phyloP scores from a whole-genome alignment of 2,329 filamentous ascomycete genomes.

The Cordyceps cateniannulata region DNA sequence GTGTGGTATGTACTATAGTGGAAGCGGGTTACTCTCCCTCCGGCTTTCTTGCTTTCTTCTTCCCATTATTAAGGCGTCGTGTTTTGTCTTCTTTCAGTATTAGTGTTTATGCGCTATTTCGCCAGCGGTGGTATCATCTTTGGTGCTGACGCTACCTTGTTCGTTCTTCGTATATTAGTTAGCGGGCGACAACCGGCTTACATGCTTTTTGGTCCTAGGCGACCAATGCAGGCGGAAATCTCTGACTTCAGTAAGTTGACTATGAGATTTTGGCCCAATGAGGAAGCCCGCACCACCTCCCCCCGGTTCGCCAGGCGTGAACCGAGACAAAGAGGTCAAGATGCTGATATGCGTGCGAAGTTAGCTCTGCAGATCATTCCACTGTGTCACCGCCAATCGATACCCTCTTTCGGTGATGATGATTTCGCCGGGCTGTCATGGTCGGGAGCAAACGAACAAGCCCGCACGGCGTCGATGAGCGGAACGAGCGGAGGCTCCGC shows the following conservation, averaged over 20 bases:
- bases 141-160: conserved; percentile 1
- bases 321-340: not conserved
- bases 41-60: not conserved
- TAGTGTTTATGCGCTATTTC: conserved; percentile 10
- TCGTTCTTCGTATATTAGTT: conserved; percentile 7
- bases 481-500: not conserved
- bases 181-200: conserved; percentile 12
- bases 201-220: conserved; percentile 1
- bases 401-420: not conserved
- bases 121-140: not conserved
- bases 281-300: not conserved
- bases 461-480: not conserved
- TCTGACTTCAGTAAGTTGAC: not conserved
- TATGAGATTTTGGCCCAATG: not conserved
- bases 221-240: conserved; percentile 1
- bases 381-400: not conserved
- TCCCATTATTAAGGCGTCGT: not conserved
- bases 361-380: conserved; percentile 5
- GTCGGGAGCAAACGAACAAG: not conserved
- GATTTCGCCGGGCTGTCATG: not conserved
- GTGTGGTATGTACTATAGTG: not conserved
- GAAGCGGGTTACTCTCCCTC: not conserved
- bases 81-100: conserved; percentile 9
- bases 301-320: not conserved
- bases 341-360: not conserved